Evolutionary conservation across 2,329 filamentous ascomycete genomes (phyloP).

Genomic region (Zelopaecilomyces penicillatus): DNA sequence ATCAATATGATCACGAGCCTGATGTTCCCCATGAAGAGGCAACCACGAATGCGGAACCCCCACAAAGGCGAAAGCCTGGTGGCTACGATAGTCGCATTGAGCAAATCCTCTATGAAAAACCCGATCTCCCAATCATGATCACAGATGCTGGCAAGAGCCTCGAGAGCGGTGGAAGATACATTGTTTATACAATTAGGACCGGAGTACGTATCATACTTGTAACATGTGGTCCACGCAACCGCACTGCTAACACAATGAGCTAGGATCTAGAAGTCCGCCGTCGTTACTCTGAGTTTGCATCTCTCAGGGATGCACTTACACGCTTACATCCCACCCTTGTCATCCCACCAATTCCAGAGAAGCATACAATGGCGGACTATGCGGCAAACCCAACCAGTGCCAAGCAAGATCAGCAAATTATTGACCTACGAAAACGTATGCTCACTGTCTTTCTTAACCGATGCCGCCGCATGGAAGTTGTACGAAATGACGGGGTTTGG

Average conservation of each 20-base stretch:
- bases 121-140: conserved; percentile 81
- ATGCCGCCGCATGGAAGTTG: conserved; percentile 84
- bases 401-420: conserved; percentile 94
- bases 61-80: conserved; percentile 63
- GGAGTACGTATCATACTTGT: conserved; percentile 53
- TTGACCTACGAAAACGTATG: conserved; percentile 95
- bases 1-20: conserved; percentile 32
- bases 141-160: conserved; percentile 91
- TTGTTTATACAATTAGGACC: conserved; percentile 94
- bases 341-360: conserved; percentile 94
- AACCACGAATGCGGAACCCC: conserved; percentile 31
- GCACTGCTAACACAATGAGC: conserved; percentile 1
- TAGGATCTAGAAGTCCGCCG: conserved; percentile 92
- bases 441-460: conserved; percentile 89
- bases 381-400: conserved; percentile 96
- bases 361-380: conserved; percentile 98
- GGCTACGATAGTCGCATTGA: conserved; percentile 94
- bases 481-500: conserved; percentile 89
- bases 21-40: conserved; percentile 40
- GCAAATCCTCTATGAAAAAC: conserved; percentile 94
- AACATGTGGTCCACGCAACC: neutral
- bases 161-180: conserved; percentile 86
- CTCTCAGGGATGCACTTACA: conserved; percentile 78
- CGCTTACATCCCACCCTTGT: conserved; percentile 91
- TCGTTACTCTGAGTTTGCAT: conserved; percentile 94